phyloP scores from a whole-genome alignment of 805 yeast genomes.

The Yarrowia divulgata region DNA sequence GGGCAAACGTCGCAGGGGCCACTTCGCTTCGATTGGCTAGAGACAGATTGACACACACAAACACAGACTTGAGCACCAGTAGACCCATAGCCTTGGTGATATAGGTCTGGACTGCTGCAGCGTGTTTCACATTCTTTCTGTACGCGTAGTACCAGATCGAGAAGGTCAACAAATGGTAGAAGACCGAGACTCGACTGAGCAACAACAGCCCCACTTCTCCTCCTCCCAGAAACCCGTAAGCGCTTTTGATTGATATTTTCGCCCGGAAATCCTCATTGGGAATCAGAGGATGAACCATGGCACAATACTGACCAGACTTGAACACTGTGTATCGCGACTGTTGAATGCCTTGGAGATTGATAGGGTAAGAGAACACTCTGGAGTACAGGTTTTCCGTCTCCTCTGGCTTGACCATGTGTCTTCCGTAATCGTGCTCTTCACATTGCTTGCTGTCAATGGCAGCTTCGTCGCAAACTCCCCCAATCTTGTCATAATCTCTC shows the following conservation, averaged over 20 bases:
- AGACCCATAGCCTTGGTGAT: constrained; percentile 20
- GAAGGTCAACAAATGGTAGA: neutral
- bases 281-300: constrained; percentile 1
- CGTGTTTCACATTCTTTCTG: neutral
- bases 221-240: constrained; percentile 10
- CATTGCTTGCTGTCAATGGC: neutral
- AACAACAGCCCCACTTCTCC: constrained; percentile 5
- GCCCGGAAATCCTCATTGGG: neutral
- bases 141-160: constrained; percentile 19
- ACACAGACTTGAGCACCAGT: constrained; percentile 4
- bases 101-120: neutral
- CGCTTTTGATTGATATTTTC: constrained; percentile 6
- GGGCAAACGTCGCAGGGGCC: neutral
- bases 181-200: neutral
- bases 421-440: neutral
- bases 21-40: neutral
- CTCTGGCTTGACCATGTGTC: neutral
- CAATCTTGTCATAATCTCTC: neutral
- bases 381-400: constrained; percentile 3
- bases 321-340: neutral
- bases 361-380: neutral
- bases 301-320: constrained; percentile 8
- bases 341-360: neutral
- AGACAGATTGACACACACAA: neutral
- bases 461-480: neutral